A percentile compares a stretch with the other conserved stretches of the same genome.
phyloP scores from a whole-genome alignment of 805 yeast genomes.

The Lipomyces starkeyi region DNA sequence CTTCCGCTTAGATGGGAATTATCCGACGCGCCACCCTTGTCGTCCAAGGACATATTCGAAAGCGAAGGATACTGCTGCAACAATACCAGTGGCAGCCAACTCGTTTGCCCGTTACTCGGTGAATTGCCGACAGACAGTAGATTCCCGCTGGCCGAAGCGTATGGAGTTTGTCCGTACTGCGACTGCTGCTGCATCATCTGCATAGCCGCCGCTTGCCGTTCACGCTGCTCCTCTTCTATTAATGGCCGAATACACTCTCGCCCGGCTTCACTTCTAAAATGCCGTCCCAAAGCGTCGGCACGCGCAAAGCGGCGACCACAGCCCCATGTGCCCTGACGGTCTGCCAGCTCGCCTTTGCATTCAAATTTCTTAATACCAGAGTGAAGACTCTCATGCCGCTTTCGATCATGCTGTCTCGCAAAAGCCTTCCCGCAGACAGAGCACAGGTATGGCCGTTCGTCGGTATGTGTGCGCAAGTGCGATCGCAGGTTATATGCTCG shows the following conservation, averaged over 20 bases:
- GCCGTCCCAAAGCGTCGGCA: slow-evolving; percentile 78
- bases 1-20: slow-evolving; percentile 13
- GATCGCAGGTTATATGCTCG: slow-evolving; percentile 92
- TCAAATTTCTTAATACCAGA: slow-evolving; percentile 72
- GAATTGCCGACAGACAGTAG: slow-evolving; percentile 14
- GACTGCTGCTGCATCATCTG: slow-evolving; percentile 4
- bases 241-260: slow-evolving; percentile 69
- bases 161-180: slow-evolving; percentile 6
- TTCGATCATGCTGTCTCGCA: slow-evolving; percentile 78
- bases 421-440: slow-evolving; percentile 67
- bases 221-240: slow-evolving; percentile 58
- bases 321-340: slow-evolving; percentile 70
- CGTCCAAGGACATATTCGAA: slow-evolving; percentile 15
- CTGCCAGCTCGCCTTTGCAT: slow-evolving; percentile 65
- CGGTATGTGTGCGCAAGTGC: slow-evolving; percentile 85
- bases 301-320: slow-evolving; percentile 76
- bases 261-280: slow-evolving; percentile 77
- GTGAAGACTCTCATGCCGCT: slow-evolving; percentile 77
- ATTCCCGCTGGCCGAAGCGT: not conserved
- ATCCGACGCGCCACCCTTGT: slow-evolving; percentile 8
- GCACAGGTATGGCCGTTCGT: slow-evolving; percentile 73
- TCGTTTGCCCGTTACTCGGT: not conserved
- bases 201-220: slow-evolving; percentile 14
- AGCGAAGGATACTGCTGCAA: slow-evolving; percentile 35
- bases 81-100: slow-evolving; percentile 33